phyloP scores from a whole-genome alignment of 441 rosid genomes.

The Populus hybrid region DNA sequence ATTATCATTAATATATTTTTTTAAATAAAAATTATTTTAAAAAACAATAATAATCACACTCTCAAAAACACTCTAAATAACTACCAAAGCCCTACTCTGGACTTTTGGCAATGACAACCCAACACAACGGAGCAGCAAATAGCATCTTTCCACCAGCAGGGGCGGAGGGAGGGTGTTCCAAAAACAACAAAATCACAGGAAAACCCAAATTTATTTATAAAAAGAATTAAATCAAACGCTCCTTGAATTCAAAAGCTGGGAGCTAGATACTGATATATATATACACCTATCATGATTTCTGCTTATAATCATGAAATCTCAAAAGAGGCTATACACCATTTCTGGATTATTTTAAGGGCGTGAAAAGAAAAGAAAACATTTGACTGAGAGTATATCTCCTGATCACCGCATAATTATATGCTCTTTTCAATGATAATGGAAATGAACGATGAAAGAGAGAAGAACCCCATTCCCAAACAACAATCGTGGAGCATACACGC shows the following conservation, averaged over 20 bases:
- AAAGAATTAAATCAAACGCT: too few relatives aligned
- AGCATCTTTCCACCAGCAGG: not conserved
- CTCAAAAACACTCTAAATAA: too few relatives aligned
- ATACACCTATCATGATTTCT: conserved; percentile 14
- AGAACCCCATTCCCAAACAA: conserved; percentile 35
- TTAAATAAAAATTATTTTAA: too few relatives aligned
- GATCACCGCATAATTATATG: not conserved
- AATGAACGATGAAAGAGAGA: conserved; percentile 20
- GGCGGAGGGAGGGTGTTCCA: not conserved
- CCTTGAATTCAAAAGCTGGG: conserved; percentile 13
- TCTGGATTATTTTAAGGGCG: conserved; percentile 5
- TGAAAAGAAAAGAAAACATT: not conserved
- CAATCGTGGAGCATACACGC: conserved; percentile 33
- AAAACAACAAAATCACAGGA: not conserved
- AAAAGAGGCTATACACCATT: not conserved
- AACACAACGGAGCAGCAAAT: too few relatives aligned
- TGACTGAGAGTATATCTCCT: not conserved
- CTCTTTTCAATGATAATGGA: conserved; percentile 4
- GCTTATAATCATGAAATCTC: not conserved
- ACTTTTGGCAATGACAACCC: too few relatives aligned
- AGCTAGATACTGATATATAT: conserved; percentile 29
- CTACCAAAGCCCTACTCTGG: too few relatives aligned
- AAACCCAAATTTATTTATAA: not conserved
- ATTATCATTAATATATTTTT: too few relatives aligned
- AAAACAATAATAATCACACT: too few relatives aligned